Percentiles rank a stretch among this genome's conserved stretches.
These are phyloP conservation scores for Bassia scoparia DNA, from an alignment of 148 eudicot genomes.

Conservation along the genomic window DNA sequence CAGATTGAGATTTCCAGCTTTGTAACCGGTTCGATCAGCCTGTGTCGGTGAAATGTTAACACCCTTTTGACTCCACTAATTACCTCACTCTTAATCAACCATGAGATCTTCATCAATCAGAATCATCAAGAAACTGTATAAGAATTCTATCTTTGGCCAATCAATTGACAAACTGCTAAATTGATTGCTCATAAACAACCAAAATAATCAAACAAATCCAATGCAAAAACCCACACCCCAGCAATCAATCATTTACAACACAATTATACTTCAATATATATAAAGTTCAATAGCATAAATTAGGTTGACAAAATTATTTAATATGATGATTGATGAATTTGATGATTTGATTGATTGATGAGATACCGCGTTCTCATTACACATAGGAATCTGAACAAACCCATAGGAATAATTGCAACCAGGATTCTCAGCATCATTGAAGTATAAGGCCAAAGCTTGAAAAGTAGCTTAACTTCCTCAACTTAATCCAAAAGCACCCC, in stretches of 20 bases:
- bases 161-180: conserved; percentile 64
- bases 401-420: conserved; percentile 46
- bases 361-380: conserved; percentile 56
- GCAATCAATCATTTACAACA: background rate
- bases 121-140: conserved; percentile 67
- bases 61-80: conserved; percentile 58
- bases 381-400: conserved; percentile 63
- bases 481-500: conserved; percentile 58
- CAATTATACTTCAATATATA: background rate
- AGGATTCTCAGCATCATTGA: conserved; percentile 39
- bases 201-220: background rate
- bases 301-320: background rate
- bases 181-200: conserved; percentile 62
- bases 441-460: conserved; percentile 31
- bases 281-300: background rate
- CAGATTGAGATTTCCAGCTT: conserved; percentile 80
- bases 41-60: conserved; percentile 57
- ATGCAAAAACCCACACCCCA: background rate
- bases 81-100: conserved; percentile 61
- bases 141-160: conserved; percentile 61
- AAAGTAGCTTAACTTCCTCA: conserved; percentile 37
- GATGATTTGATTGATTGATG: background rate
- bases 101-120: conserved; percentile 51
- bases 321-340: too few species aligned
- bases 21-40: conserved; percentile 65